Evolutionary conservation across 805 yeast species (phyloP), one percentile per base, ranked within the genome.

Genomic region (Zygoascus biomembranicola): DNA sequence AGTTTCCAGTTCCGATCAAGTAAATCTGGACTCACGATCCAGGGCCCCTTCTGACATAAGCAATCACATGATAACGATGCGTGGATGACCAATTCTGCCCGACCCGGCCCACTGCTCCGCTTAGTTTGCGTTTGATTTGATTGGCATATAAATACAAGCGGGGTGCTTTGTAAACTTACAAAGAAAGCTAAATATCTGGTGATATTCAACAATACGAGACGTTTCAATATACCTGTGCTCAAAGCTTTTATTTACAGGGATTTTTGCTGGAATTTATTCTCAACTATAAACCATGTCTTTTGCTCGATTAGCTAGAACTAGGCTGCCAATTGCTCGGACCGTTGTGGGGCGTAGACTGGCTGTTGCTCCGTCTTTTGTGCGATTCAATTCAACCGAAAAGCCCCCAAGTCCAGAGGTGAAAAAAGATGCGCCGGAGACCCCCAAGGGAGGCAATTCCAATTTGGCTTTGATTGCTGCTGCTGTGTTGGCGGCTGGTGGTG

Each of bases 401-500:
- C 13, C 44, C 16, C 44, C 44, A 4, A 14, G 14, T 18, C 44
- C 44, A 4, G 23, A 14, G 11, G 18, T 16, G n/a, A 37, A 37
- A 8, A 16, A 16, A 6, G 20, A 14, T 3, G 13, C 3, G 13
- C 39, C 39, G 5, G 39, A 35, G 39, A n/a, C 16, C 16, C 44
- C 20, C 26, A 42, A 18, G 11, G 20, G 26, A 32, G 32, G 47
- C 23, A 50, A 54, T 28, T 52, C 55, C 14, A 56, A 41, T 37
- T 51, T 50, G 35, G 20, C 52, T 23, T 47, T 48, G 28, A 32
- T 56, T 16, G 59, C 56, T 19, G 57, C 57, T 31, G 59, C 52
- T 28, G 55, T 57, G 11, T 55, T 56, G 14, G 69, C 59, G 9
- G 55, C 48, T n/a, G 63, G 52, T 45, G 69, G 63, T 50, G 69